A percentile compares a stretch with the other conserved stretches of the same genome.
phyloP scores from a whole-genome alignment of 2,329 filamentous ascomycete genomes.

The Phaeosphaeria sp. region DNA sequence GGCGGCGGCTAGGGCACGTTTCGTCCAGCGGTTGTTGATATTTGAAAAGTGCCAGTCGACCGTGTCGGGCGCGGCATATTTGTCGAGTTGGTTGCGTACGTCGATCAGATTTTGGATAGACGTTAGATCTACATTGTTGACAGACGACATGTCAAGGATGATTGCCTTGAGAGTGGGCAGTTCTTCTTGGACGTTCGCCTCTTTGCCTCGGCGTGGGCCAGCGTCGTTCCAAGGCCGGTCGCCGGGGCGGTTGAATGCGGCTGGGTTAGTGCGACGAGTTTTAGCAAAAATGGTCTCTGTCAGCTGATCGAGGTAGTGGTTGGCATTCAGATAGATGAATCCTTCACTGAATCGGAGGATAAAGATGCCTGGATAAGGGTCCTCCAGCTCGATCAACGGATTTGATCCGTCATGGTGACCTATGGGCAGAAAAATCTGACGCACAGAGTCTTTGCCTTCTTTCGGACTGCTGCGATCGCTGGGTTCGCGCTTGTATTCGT shows the following conservation, averaged over 20 bases:
- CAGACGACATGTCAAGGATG: constrained; percentile 91
- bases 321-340: constrained; percentile 95
- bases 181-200: constrained; percentile 50
- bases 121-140: constrained; percentile 94
- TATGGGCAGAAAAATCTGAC: constrained; percentile 87
- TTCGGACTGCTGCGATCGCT: constrained; percentile 23
- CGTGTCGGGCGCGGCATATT: constrained; percentile 79
- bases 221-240: constrained; percentile 97
- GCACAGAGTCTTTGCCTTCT: constrained; percentile 55
- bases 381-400: constrained; percentile 76
- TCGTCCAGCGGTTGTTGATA: constrained; percentile 94
- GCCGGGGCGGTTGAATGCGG: constrained; percentile 61
- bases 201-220: constrained; percentile 68
- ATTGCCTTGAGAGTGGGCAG: constrained; percentile 81
- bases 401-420: constrained; percentile 89
- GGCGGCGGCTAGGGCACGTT: constrained; percentile 85
- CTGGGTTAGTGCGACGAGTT: constrained; percentile 78
- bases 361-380: constrained; percentile 90
- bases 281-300: constrained; percentile 55
- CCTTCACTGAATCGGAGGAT: constrained; percentile 96
- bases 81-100: constrained; percentile 91
- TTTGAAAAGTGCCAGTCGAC: constrained; percentile 96
- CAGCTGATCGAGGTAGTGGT: constrained; percentile 80
- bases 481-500: constrained; percentile 29
- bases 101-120: constrained; percentile 93